A percentile compares a stretch with the other conserved stretches of the same genome.
Evolutionary conservation across 2,329 filamentous ascomycete genomes (phyloP).

Genomic region (Fusarium sambucinum): DNA sequence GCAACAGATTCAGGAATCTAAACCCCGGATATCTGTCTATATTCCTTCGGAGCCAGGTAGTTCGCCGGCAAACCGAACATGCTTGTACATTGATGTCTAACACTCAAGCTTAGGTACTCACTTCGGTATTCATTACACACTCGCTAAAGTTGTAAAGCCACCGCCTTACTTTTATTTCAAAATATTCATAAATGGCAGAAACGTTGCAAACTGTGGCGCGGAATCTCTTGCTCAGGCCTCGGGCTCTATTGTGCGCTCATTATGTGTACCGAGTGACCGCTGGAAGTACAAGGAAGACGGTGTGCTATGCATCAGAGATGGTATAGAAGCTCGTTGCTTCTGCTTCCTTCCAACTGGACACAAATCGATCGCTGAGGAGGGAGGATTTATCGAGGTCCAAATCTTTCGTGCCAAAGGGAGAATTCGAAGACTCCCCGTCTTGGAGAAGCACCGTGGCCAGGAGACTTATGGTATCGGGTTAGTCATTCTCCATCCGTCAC

Average conservation of each 20-base stretch:
- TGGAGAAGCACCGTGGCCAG: slow-evolving; percentile 60
- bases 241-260: slow-evolving; percentile 59
- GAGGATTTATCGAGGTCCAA: slow-evolving; percentile 66
- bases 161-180: slow-evolving; percentile 65
- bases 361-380: slow-evolving; percentile 62
- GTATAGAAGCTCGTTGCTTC: slow-evolving; percentile 65
- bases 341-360: slow-evolving; percentile 58
- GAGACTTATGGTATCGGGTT: slow-evolving; percentile 67
- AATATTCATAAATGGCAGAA: slow-evolving; percentile 65
- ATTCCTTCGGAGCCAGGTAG: slow-evolving; percentile 67
- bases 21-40: slow-evolving; percentile 66
- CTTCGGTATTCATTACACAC: slow-evolving; percentile 65
- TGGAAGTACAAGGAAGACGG: slow-evolving; percentile 57
- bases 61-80: neutral
- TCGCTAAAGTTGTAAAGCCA: slow-evolving; percentile 53
- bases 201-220: slow-evolving; percentile 65
- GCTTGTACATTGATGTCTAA: neutral
- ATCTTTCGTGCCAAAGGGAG: slow-evolving; percentile 65
- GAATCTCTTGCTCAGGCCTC: slow-evolving; percentile 52
- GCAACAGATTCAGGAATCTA: slow-evolving; percentile 48
- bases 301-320: slow-evolving; percentile 50
- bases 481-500: slow-evolving; percentile 42
- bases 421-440: slow-evolving; percentile 56
- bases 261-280: slow-evolving; percentile 62
- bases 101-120: slow-evolving; percentile 56